Evolutionary conservation across 1,139 yeast species (phyloP).

Genomic region (Candida gigantensis): DNA sequence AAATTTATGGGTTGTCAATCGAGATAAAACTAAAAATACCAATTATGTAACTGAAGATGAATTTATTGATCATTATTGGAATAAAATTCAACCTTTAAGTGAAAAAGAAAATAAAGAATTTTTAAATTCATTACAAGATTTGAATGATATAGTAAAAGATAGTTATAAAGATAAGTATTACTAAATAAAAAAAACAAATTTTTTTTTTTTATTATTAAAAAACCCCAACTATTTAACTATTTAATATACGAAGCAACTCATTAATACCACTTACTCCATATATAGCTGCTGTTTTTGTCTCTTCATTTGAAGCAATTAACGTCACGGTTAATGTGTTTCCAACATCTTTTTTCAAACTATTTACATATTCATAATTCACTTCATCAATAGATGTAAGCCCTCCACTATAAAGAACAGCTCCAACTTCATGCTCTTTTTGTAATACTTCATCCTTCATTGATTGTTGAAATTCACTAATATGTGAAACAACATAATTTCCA

Average conservation of each 20-base stretch:
- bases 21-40: constrained; percentile 37
- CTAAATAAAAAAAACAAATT: too few relatives aligned
- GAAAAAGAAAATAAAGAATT: constrained; percentile 47
- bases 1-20: constrained; percentile 64
- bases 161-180: constrained; percentile 46
- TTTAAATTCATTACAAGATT: constrained; percentile 51
- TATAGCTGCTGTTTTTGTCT: constrained; percentile 61
- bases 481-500: constrained; percentile 25
- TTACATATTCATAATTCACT: constrained; percentile 63
- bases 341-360: constrained; percentile 36
- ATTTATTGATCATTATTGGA: constrained; percentile 61
- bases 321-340: constrained; percentile 59
- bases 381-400: constrained; percentile 73
- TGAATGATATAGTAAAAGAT: constrained; percentile 49
- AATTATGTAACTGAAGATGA: constrained; percentile 51
- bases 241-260: constrained; percentile 57
- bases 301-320: constrained; percentile 35
- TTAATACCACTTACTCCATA: constrained; percentile 77
- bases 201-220: too few relatives aligned
- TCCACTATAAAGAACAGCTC: constrained; percentile 60
- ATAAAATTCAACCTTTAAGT: constrained; percentile 44
- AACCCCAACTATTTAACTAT: too few relatives aligned
- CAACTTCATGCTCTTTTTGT: constrained; percentile 18
- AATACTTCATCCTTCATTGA: constrained; percentile 2
- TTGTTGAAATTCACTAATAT: constrained; percentile 9